Evolutionary conservation across 441 rosid species (phyloP).

Genomic region (Rhodomyrtus psidioides): DNA sequence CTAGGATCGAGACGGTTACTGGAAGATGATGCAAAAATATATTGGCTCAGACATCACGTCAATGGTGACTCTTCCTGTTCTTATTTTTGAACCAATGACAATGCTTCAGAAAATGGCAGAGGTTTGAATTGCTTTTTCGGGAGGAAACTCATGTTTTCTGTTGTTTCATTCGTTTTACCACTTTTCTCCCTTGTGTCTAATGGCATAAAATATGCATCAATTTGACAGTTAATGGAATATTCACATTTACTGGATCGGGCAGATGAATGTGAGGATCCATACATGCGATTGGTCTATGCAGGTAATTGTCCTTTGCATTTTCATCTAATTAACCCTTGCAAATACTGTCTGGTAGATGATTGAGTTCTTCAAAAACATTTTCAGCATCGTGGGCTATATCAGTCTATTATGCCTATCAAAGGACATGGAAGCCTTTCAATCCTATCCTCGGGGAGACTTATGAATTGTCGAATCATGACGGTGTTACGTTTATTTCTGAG

Average conservation of each 20-base stretch:
- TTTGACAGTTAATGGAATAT: conserved; percentile 90
- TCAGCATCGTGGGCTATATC: conserved; percentile 3
- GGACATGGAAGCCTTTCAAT: conserved; percentile 3
- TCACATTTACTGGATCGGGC: conserved; percentile 85
- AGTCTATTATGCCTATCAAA: conserved; percentile 2
- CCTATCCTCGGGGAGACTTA: conserved; percentile 1
- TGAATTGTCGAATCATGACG: neutral
- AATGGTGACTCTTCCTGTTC: conserved; percentile 97
- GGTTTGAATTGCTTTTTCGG: conserved; percentile 31
- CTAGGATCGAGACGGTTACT: conserved; percentile 86
- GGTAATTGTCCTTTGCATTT: conserved; percentile 30
- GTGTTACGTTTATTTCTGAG: neutral
- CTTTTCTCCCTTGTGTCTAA: neutral
- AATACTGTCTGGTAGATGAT: neutral
- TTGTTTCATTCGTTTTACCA: neutral
- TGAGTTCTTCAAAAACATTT: neutral
- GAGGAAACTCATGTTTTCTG: neutral
- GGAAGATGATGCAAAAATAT: conserved; percentile 99
- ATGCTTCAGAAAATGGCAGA: conserved; percentile 99
- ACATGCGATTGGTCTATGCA: conserved; percentile 90
- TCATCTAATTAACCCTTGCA: neutral
- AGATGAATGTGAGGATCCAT: conserved; percentile 87
- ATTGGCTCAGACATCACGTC: conserved; percentile 94
- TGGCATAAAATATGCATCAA: neutral
- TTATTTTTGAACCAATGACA: conserved; percentile 91